A percentile compares a stretch with the other conserved stretches of the same genome.
Evolutionary conservation across 257 asterid species (phyloP).

Genomic region (Capsicum baccatum): DNA sequence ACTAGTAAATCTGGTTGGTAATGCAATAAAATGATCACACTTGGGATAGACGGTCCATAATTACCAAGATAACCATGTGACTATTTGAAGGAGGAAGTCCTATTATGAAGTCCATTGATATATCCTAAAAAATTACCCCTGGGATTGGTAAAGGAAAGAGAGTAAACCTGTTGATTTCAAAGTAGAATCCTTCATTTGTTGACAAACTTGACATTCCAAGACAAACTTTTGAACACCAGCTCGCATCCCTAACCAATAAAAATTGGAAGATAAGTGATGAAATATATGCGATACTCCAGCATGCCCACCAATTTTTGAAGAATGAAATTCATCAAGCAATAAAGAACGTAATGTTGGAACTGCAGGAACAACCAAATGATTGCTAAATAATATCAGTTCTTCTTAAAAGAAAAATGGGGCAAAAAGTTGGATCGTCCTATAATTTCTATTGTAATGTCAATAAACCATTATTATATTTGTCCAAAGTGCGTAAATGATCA

Average conservation of each 20-base stretch:
- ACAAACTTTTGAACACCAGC: neutral
- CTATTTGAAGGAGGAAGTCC: neutral
- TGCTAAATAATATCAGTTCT: neutral
- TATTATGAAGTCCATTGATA: neutral
- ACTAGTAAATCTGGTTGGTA: neutral
- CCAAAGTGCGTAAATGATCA: neutral
- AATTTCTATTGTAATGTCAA: neutral
- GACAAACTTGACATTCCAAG: neutral
- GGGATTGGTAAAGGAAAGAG: neutral
- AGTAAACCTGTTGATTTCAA: neutral
- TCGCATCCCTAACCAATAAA: neutral
- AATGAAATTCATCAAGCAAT: neutral
- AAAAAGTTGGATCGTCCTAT: neutral
- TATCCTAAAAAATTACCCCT: neutral
- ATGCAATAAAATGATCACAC: neutral
- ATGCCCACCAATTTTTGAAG: neutral
- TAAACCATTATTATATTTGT: neutral
- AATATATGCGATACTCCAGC: neutral
- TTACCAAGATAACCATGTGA: neutral
- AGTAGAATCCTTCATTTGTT: neutral
- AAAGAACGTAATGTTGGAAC: neutral
- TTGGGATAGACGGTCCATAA: neutral
- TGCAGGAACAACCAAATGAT: neutral
- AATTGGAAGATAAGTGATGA: neutral
- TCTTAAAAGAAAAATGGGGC: neutral